These are phyloP conservation scores for Pleurotus citrinopileatus DNA, from an alignment of 768 basidiomycete species.

Conservation along the genomic window DNA sequence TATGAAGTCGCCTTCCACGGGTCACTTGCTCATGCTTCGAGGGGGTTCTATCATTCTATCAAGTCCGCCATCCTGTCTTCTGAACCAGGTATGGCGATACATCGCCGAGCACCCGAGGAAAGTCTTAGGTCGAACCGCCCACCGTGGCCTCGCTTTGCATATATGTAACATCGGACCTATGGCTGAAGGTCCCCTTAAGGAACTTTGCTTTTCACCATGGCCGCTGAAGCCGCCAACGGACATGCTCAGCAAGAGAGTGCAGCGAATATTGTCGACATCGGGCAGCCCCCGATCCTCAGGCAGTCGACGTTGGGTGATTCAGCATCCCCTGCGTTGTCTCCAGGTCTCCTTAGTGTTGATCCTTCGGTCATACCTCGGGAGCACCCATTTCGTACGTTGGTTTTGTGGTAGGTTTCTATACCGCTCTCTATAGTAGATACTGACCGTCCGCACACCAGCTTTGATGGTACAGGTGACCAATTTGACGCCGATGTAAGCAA, in stretches of 20 bases:
- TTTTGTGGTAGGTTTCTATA: constrained; percentile 14
- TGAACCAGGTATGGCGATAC: too few species aligned
- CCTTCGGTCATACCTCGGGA: constrained; percentile 15
- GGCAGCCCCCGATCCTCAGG: neutral
- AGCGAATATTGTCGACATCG: constrained; percentile 1
- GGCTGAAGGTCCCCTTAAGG: neutral
- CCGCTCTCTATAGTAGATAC: too few species aligned
- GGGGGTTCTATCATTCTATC: too few species aligned
- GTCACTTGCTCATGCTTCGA: too few species aligned
- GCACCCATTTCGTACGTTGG: constrained; percentile 17
- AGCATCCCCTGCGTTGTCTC: neutral
- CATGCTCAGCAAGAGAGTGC: neutral
- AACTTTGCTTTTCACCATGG: neutral
- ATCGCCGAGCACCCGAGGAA: too few species aligned
- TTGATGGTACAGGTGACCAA: constrained; percentile 59
- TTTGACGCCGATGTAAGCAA: constrained; percentile 36
- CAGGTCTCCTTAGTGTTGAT: neutral
- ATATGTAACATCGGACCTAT: too few species aligned
- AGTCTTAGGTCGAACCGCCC: too few species aligned
- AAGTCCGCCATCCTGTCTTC: too few species aligned
- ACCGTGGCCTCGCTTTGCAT: too few species aligned
- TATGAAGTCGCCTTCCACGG: too few species aligned
- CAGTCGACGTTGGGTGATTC: neutral
- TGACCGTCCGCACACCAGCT: constrained; percentile 39
- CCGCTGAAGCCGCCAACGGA: neutral